These are phyloP conservation scores for Leptographium lundbergii DNA, from an alignment of 2,329 filamentous ascomycete species.

Conservation along the genomic window DNA sequence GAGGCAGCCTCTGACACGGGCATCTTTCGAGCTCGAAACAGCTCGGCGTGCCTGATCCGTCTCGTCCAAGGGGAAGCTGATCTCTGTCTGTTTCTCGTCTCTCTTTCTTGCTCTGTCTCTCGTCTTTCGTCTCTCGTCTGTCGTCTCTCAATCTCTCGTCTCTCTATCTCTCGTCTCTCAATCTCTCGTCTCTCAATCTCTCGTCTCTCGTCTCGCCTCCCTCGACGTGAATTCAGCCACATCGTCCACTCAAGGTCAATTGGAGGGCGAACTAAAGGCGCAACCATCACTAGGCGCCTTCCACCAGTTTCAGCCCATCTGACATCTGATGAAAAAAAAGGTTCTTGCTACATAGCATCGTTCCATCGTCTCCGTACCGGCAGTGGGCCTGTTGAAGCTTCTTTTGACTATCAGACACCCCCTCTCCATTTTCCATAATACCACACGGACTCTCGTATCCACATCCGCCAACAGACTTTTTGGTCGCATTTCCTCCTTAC, in stretches of 20 bases:
- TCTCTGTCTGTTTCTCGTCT: not conserved
- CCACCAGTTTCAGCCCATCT: not conserved
- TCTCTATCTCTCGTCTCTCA: not conserved
- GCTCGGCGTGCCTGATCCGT: constrained; percentile 28
- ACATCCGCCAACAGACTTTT: not conserved
- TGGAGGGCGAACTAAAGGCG: too few species aligned
- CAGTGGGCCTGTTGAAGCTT: not conserved
- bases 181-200: not conserved
- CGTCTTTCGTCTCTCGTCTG: not conserved
- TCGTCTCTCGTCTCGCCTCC: not conserved
- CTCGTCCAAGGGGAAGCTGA: not conserved
- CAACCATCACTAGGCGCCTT: too few species aligned
- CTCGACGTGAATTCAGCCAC: not conserved
- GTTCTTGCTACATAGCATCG: not conserved
- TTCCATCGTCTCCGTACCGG: not conserved
- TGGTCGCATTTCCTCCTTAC: constrained; percentile 1
- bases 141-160: not conserved
- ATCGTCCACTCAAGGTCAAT: too few species aligned
- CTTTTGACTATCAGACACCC: not conserved
- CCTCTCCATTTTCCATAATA: not conserved
- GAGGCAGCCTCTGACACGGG: constrained; percentile 22
- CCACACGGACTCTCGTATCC: not conserved
- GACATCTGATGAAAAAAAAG: not conserved
- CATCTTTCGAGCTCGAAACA: constrained; percentile 28
- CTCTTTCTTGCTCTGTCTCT: not conserved